A percentile compares a stretch with the other conserved stretches of the same genome.
Evolutionary conservation across 192 early-diverging fungal genomes (phyloP).

Genomic region (Mortierella hygrophila): DNA sequence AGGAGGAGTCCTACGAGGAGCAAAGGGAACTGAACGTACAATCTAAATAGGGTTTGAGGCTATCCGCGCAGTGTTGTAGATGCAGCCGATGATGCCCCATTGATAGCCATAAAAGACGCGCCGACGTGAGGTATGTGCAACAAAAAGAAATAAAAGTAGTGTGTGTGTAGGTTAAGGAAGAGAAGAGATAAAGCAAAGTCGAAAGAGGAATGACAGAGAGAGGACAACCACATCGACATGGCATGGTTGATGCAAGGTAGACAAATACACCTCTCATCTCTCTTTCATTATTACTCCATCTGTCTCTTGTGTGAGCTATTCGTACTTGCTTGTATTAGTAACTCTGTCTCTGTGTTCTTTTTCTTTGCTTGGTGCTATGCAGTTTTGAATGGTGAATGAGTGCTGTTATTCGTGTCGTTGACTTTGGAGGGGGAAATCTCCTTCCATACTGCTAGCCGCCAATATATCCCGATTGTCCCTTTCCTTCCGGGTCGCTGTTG

Average conservation of each 20-base stretch:
- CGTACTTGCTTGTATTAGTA: too few species aligned
- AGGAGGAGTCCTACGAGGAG: background rate
- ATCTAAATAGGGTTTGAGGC: background rate
- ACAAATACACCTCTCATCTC: background rate
- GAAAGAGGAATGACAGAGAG: background rate
- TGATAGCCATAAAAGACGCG: background rate
- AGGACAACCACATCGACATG: background rate
- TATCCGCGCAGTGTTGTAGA: background rate
- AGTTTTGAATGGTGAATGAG: background rate
- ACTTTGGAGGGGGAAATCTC: background rate
- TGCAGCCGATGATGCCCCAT: background rate
- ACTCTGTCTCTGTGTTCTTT: too few species aligned
- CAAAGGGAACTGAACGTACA: background rate
- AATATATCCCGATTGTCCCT: background rate
- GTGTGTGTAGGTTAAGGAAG: background rate
- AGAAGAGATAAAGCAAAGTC: background rate
- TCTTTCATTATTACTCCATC: too few species aligned
- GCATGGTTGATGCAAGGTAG: background rate
- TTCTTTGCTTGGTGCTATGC: background rate
- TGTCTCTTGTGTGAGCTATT: too few species aligned
- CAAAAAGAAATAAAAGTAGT: background rate
- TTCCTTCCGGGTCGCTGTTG: background rate
- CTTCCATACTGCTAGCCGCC: background rate
- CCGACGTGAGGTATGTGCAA: background rate
- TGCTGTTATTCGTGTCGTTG: background rate